These are phyloP conservation scores for Scutellaria baicalensis DNA, from an alignment of 257 asterid species.

Conservation along the genomic window DNA sequence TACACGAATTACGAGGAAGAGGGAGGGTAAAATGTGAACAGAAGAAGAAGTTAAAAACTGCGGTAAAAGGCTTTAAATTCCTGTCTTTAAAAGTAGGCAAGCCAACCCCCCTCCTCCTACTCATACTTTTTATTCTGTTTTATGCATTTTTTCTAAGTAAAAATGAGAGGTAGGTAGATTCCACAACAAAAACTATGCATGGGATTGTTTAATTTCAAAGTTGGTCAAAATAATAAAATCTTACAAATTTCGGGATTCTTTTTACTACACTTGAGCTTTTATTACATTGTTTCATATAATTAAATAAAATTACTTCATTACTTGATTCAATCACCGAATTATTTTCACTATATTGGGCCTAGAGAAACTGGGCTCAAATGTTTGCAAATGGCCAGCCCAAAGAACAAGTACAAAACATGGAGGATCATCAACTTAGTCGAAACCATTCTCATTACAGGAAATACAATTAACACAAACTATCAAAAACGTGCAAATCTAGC, in stretches of 20 bases:
- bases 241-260: too few species aligned
- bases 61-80: constrained; percentile 16
- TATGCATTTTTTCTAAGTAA: neutral
- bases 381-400: too few species aligned
- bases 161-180: neutral
- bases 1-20: constrained; percentile 35
- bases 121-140: neutral
- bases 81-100: neutral
- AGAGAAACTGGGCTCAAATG: neutral
- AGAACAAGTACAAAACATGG: too few species aligned
- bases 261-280: too few species aligned
- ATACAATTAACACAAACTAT: neutral
- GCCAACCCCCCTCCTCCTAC: neutral
- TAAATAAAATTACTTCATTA: too few species aligned
- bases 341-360: neutral
- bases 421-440: too few species aligned
- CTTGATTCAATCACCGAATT: too few species aligned
- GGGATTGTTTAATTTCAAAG: too few species aligned
- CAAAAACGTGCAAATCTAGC: neutral
- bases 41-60: constrained; percentile 17
- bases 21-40: constrained; percentile 23
- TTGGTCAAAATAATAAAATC: too few species aligned
- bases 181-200: too few species aligned
- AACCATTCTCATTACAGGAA: too few species aligned
- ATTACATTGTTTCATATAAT: too few species aligned